Evolutionary conservation across 129 eudicot species (phyloP), one percentile per base, ranked within the genome.

Genomic region (Helianthus annuus): DNA sequence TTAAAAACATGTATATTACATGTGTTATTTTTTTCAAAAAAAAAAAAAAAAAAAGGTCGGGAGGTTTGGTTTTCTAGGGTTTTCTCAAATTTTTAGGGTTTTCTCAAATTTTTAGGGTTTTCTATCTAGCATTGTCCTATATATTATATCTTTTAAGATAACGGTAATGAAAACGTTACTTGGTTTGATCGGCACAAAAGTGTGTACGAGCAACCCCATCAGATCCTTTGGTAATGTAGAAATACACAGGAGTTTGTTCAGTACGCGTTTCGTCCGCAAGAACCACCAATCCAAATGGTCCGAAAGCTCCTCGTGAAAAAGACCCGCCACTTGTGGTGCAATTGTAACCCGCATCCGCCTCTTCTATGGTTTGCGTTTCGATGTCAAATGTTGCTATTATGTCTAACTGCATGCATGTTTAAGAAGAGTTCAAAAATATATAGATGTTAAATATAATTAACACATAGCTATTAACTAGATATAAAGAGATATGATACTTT

Each of bases 201-300:
- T 83, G 86, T 42, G 90, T 84, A 34, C 59, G 76, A 4, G 78
- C 65, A 62, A 36, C 71, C 6, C 98, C 98, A 58, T 90, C 81
- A 40, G 78, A 49, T 51, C 83, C 87, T 79, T 82, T 90, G 53
- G 89, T 79, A 40, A 94, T 64, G 62, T 94, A 90, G 72, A 94
- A 94, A 72, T 94, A 94, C 2, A 94, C 71, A 0, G 98, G 97
- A 6, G 97, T 94, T 48, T 78, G 82, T 77, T 94, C 98, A 0
- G 86, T 48, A 7, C 84, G 86, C 1, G 86, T 57, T 13, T 81
- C 81, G 59, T 90, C 97, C 22, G 97, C 96, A 64, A 89, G 80
- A 76, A 94, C 97, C 27, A 90, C 17, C 7, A 94, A 60, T 9
- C 98, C 98, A 64, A 94, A 94, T 4, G 98, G 98, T 49, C 98